These are phyloP conservation scores for Tolypocladium ophioglossoides DNA, from an alignment of 2,329 filamentous ascomycete species.

Conservation along the genomic window DNA sequence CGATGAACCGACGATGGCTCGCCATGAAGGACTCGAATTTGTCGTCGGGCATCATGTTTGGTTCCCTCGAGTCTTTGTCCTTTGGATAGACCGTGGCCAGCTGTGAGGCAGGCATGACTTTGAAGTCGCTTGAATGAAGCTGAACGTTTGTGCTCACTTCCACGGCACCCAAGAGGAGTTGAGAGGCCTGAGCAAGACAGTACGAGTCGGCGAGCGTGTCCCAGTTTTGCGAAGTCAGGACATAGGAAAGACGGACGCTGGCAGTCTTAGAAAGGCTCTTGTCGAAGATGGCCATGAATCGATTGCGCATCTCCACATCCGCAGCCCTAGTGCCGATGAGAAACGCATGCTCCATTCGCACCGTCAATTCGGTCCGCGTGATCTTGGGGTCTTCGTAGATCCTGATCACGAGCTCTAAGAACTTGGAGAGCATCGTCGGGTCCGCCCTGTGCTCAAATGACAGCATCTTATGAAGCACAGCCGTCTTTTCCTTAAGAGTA, in stretches of 20 bases:
- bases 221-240: conserved; percentile 91
- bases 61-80: conserved; percentile 59
- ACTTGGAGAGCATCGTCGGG: conserved; percentile 78
- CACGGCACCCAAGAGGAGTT: conserved; percentile 81
- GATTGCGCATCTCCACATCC: conserved; percentile 92
- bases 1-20: conserved; percentile 72
- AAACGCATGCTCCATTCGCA: conserved; percentile 96
- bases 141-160: conserved; percentile 74
- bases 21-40: conserved; percentile 71
- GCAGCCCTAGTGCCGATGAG: conserved; percentile 87
- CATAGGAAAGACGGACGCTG: conserved; percentile 78
- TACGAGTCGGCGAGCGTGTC: conserved; percentile 90
- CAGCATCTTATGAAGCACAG: conserved; percentile 98
- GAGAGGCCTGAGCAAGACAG: conserved; percentile 92
- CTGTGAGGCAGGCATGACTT: conserved; percentile 60
- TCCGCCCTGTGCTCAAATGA: conserved; percentile 83
- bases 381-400: conserved; percentile 98
- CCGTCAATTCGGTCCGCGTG: conserved; percentile 86
- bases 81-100: conserved; percentile 64
- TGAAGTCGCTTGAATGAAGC: conserved; percentile 77
- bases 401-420: conserved; percentile 88
- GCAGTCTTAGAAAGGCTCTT: conserved; percentile 88
- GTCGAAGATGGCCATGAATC: conserved; percentile 95
- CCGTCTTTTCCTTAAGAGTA: conserved; percentile 96
- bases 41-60: conserved; percentile 67